A percentile compares a stretch with the other conserved stretches of the same genome.
Evolutionary conservation across 768 basidiomycete species (phyloP).

Genomic region (Panellus pusillus): DNA sequence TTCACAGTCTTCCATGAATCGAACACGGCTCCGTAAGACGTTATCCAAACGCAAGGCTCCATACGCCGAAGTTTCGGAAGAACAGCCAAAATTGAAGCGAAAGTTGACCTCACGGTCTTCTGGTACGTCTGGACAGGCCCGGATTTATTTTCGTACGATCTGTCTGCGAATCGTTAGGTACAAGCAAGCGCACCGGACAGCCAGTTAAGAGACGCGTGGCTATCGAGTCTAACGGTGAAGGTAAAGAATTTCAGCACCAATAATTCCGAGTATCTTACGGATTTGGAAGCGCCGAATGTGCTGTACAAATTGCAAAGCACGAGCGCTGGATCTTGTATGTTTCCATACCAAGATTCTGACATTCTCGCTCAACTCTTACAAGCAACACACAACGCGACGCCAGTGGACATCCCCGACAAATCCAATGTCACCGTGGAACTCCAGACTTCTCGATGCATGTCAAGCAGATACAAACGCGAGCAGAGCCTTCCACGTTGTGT

Average conservation of each 20-base stretch:
- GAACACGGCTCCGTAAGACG: not conserved
- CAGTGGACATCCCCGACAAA: slow-evolving; percentile 24
- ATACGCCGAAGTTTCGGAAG: slow-evolving; percentile 10
- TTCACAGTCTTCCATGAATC: slow-evolving; percentile 4
- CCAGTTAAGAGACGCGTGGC: slow-evolving; percentile 73
- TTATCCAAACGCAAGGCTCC: slow-evolving; percentile 10
- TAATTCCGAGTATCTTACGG: slow-evolving; percentile 5
- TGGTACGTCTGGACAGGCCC: too few relatives aligned
- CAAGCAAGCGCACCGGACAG: slow-evolving; percentile 62
- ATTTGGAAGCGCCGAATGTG: not conserved
- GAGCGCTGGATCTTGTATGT: slow-evolving; percentile 3
- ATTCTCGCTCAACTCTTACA: slow-evolving; percentile 7
- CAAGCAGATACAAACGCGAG: slow-evolving; percentile 70
- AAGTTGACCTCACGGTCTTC: not conserved
- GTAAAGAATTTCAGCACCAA: slow-evolving; percentile 33
- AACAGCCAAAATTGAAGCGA: slow-evolving; percentile 15
- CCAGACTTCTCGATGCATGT: slow-evolving; percentile 84
- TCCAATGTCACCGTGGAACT: slow-evolving; percentile 50
- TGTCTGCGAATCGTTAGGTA: slow-evolving; percentile 23
- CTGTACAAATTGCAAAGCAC: slow-evolving; percentile 8
- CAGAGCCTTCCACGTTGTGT: slow-evolving; percentile 73
- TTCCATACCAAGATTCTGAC: not conserved
- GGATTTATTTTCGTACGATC: too few relatives aligned
- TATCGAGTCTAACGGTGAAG: slow-evolving; percentile 54
- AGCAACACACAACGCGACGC: slow-evolving; percentile 8